phyloP scores from a whole-genome alignment of 1,284 basidiomycete genomes.

The Takashimella koratensis region DNA sequence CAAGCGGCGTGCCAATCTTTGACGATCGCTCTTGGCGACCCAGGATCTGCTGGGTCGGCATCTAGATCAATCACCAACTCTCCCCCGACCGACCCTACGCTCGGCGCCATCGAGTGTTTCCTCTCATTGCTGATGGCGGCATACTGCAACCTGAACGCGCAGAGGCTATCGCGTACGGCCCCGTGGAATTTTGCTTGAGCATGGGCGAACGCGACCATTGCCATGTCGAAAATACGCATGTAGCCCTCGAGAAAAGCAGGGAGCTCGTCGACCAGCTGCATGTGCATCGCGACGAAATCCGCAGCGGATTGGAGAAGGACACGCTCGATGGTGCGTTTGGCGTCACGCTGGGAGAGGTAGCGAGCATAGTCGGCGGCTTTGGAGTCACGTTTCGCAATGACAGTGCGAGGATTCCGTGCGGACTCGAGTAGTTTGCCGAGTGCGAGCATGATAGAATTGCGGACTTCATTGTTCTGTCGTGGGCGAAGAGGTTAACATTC shows the following conservation, averaged over 20 bases:
- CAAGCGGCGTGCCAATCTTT: slow-evolving; percentile 31
- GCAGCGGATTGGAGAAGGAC: slow-evolving; percentile 34
- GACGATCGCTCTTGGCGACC: slow-evolving; percentile 21
- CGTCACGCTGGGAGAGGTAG: slow-evolving; percentile 28
- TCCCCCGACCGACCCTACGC: not conserved
- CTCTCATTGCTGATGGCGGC: not conserved
- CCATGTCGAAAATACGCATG: slow-evolving; percentile 39
- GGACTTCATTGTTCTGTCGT: slow-evolving; percentile 35
- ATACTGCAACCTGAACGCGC: slow-evolving; percentile 16
- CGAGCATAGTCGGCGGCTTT: slow-evolving; percentile 43
- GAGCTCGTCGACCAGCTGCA: slow-evolving; percentile 48
- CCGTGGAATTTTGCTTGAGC: slow-evolving; percentile 39
- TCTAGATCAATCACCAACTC: slow-evolving; percentile 2
- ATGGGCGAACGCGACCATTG: slow-evolving; percentile 33
- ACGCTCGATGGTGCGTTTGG: slow-evolving; percentile 31
- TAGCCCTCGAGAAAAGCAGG: slow-evolving; percentile 46
- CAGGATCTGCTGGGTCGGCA: slow-evolving; percentile 5
- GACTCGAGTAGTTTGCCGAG: slow-evolving; percentile 39
- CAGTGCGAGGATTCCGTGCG: slow-evolving; percentile 38
- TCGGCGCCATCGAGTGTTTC: not conserved
- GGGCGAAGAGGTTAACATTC: not conserved
- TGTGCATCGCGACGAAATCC: slow-evolving; percentile 48
- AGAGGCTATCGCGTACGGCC: slow-evolving; percentile 21
- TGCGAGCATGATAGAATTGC: slow-evolving; percentile 38
- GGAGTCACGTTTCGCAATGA: slow-evolving; percentile 38